Evolutionary conservation across 1,284 basidiomycete species (phyloP), one percentile per base, ranked within the genome.

Genomic region (Hortiboletus rubellus): DNA sequence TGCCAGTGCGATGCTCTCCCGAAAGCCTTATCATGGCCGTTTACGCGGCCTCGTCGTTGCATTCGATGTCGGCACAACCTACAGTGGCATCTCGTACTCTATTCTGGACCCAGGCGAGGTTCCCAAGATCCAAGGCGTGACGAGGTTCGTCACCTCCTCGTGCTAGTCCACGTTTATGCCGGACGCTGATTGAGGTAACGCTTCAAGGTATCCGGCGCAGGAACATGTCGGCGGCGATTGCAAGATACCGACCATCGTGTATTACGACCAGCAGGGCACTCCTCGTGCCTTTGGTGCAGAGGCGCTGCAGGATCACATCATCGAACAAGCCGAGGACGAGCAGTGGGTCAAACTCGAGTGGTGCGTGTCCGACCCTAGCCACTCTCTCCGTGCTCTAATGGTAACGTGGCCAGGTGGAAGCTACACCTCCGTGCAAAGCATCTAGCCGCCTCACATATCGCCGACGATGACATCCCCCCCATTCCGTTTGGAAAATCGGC

Each of bases 231-330:
- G 72, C 6, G 73, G 77, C 3, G 72, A 82, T 50, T 79, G 76
- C 8, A 85, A 85, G 66, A 82, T 85, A 31, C 84, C 83, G 7
- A 79, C 82, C 0, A 71, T 84, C 30, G 67, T 85, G 14, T 84
- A 77, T 60, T 86, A 86, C 63, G 77, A 80, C 58, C 62, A 63
- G n/a, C 59, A 70, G 7, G 82, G 83, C 0, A 65, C 61, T 0
- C 73, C 80, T 17, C 69, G 74, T 46, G 81, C 81, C 6, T 74
- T 77, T 40, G 84, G 84, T 15, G 82, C 83, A 9, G 82, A 85
- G 61, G 80, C 82, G 1, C 65, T 72, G n/a, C 68, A 72, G 18
- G 78, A 80, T 38, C 72, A 70, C 22, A 70, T 78, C 40, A 65
- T 73, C 18, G 72, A 78, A 22, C 66, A 67, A 50, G 79, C 78